phyloP scores from a whole-genome alignment of 2,329 filamentous ascomycete species.

The Aaosphaeria arxii region DNA sequence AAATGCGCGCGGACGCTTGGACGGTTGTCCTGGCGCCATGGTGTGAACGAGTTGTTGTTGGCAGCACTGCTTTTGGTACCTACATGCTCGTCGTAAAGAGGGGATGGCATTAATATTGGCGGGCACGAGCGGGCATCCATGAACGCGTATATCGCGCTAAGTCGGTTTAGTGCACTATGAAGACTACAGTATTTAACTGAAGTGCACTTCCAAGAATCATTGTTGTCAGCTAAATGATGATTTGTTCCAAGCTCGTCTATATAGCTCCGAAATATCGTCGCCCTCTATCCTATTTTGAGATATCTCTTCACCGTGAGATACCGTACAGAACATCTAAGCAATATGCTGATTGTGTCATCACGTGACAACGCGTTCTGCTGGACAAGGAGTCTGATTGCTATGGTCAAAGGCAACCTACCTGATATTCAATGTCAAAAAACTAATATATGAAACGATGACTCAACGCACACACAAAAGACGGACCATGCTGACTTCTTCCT shows the following conservation, averaged over 20 bases:
- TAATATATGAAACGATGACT: too few species aligned
- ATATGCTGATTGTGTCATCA: not conserved
- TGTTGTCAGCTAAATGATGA: not conserved
- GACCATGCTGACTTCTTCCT: too few species aligned
- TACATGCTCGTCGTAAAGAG: not conserved
- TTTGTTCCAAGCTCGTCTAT: not conserved
- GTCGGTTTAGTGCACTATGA: not conserved
- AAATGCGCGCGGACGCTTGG: not conserved
- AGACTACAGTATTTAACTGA: not conserved
- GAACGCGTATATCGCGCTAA: too few species aligned
- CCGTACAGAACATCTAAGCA: not conserved
- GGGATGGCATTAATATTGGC: not conserved
- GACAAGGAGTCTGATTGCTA: too few species aligned
- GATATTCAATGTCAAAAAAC: too few species aligned
- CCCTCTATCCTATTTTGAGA: not conserved
- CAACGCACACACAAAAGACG: too few species aligned
- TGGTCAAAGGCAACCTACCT: too few species aligned
- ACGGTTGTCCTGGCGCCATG: not conserved
- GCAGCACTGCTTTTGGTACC: not conserved
- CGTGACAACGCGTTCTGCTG: not conserved
- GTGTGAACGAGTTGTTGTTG: not conserved
- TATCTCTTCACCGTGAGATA: not conserved
- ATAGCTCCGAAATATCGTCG: not conserved
- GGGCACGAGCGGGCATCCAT: too few species aligned
- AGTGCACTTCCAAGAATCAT: not conserved